Conservation (phyloP, 163 green algal species). For the Trebouxia gelatinosa region DNA sequence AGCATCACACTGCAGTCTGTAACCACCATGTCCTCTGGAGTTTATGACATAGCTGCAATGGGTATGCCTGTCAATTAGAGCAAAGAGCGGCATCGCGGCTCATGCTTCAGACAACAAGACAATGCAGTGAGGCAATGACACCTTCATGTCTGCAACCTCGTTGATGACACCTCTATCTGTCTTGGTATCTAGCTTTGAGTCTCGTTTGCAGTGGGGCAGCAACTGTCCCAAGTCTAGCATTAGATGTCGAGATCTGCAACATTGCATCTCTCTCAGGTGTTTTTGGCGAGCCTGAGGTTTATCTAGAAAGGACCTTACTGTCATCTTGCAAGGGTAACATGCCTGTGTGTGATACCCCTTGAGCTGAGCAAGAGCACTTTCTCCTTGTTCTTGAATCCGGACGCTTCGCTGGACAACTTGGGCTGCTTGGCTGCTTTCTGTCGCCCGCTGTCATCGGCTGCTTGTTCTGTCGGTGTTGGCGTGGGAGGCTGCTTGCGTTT, state of each 20-base stretch:
- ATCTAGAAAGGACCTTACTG: too few species aligned
- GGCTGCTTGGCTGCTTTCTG: constrained; percentile 9
- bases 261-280: constrained; percentile 1
- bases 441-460: not conserved
- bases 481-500: too few species aligned
- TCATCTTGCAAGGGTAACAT: too few species aligned
- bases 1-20: not conserved
- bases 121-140: too few species aligned
- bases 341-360: constrained; percentile 83
- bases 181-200: constrained; percentile 96
- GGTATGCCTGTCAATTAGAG: too few species aligned
- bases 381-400: constrained; percentile 79
- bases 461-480: not conserved
- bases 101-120: too few species aligned
- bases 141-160: constrained; percentile 91
- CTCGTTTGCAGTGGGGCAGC: constrained; percentile 91
- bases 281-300: too few species aligned
- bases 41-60: too few species aligned
- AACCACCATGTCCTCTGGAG: too few species aligned
- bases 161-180: constrained; percentile 84
- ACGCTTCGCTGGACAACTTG: not conserved
- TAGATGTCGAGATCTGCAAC: constrained; percentile 79
- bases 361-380: constrained; percentile 89
- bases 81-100: too few species aligned
- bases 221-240: constrained; percentile 88